phyloP scores from a whole-genome alignment of 2,329 filamentous ascomycete species.

The Berkeleyomyces rouxiae region DNA sequence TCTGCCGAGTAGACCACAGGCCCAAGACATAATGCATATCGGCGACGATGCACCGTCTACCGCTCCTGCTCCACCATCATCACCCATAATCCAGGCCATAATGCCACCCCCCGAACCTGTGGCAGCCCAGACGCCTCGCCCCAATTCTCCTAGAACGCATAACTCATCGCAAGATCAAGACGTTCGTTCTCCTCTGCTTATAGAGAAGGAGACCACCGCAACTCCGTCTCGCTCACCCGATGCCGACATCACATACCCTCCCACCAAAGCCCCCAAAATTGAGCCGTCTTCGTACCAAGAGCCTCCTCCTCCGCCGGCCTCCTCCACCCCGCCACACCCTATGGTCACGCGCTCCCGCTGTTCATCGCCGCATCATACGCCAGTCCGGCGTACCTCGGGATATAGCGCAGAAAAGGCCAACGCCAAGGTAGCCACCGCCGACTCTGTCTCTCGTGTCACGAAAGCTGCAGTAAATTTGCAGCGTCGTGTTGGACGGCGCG shows the following conservation, averaged over 20 bases:
- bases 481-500: not conserved
- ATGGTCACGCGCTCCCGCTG: slow-evolving; percentile 2
- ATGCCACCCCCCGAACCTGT: not conserved
- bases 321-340: not conserved
- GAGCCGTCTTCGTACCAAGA: not conserved
- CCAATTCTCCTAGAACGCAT: not conserved
- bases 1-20: not conserved
- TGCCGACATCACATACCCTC: not conserved
- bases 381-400: not conserved
- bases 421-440: not conserved
- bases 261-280: not conserved
- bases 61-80: not conserved
- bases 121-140: not conserved
- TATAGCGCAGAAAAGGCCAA: not conserved
- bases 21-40: not conserved
- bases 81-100: not conserved
- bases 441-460: not conserved
- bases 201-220: not conserved
- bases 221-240: not conserved
- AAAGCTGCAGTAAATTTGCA: not conserved
- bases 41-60: not conserved
- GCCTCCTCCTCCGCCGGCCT: not conserved
- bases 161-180: not conserved
- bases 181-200: not conserved
- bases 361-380: not conserved